Conservation (phyloP, 179 eudicot genomes). For the Silene noctiflora region DNA sequence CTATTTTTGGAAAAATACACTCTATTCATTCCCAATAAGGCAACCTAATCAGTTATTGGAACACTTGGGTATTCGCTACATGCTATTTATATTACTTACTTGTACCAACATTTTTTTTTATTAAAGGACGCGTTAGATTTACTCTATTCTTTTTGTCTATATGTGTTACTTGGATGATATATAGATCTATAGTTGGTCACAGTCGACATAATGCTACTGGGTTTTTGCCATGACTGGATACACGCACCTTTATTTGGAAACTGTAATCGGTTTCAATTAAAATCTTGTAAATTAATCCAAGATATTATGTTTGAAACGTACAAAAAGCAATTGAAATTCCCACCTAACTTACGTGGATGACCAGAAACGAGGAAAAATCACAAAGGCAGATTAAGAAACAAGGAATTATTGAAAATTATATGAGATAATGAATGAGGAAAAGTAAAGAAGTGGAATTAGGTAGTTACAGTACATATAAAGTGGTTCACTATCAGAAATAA, state of each 20-base stretch:
- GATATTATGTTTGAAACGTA: not conserved
- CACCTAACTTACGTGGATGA: not conserved
- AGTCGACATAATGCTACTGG: too few species aligned
- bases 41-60: not conserved
- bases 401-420: too few species aligned
- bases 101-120: too few species aligned
- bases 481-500: conserved; percentile 9
- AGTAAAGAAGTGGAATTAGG: not conserved
- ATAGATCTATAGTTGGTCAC: too few species aligned
- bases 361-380: conserved; percentile 1
- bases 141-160: too few species aligned
- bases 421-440: not conserved
- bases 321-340: not conserved
- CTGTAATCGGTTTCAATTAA: not conserved
- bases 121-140: too few species aligned
- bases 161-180: too few species aligned
- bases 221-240: too few species aligned
- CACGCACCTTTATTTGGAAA: too few species aligned
- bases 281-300: not conserved
- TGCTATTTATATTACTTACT: too few species aligned
- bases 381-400: not conserved
- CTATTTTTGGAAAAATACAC: not conserved
- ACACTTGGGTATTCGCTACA: too few species aligned
- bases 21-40: not conserved
- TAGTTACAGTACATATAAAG: not conserved